Percentiles rank a stretch among this genome's conserved stretches.
These are phyloP conservation scores for Ceratocystis smalleyi DNA, from an alignment of 2,329 filamentous ascomycete genomes.

Conservation along the genomic window DNA sequence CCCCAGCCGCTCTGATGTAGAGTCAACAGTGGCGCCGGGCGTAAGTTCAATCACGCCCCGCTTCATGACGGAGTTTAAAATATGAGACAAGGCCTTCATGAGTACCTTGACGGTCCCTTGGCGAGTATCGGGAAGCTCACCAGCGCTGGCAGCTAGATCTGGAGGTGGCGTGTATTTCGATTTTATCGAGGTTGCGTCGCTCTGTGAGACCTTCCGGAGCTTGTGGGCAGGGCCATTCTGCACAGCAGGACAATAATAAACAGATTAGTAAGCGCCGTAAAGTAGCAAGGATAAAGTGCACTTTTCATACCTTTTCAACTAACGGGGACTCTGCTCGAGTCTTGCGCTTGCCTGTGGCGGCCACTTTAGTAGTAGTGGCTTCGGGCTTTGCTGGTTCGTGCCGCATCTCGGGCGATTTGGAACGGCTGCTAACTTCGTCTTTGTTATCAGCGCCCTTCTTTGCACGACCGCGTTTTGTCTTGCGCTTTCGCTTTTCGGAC, in stretches of 20 bases:
- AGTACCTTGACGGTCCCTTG: constrained; percentile 55
- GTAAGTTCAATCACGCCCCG: constrained; percentile 46
- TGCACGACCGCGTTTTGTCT: constrained; percentile 44
- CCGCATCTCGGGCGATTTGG: constrained; percentile 17
- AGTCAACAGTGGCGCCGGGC: constrained; percentile 46
- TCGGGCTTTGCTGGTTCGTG: constrained; percentile 36
- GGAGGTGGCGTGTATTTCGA: constrained; percentile 34
- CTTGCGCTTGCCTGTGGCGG: constrained; percentile 39
- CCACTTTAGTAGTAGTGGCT: constrained; percentile 24
- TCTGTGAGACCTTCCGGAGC: constrained; percentile 40
- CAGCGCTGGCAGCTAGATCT: constrained; percentile 36
- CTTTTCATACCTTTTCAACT: constrained; percentile 33
- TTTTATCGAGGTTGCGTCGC: constrained; percentile 26
- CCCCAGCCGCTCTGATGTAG: constrained; percentile 53
- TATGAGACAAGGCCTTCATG: constrained; percentile 50
- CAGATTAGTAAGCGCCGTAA: neutral
- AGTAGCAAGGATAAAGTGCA: neutral
- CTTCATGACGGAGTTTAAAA: constrained; percentile 53
- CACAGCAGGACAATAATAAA: constrained; percentile 22
- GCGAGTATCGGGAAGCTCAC: constrained; percentile 46
- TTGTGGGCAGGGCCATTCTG: constrained; percentile 27
- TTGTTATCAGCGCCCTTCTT: constrained; percentile 51
- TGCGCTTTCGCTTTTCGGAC: constrained; percentile 40
- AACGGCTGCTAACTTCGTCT: constrained; percentile 25
- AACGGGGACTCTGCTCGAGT: constrained; percentile 41